Evolutionary conservation across 83 land plant species (phyloP).

Genomic region (Thuja plicata): DNA sequence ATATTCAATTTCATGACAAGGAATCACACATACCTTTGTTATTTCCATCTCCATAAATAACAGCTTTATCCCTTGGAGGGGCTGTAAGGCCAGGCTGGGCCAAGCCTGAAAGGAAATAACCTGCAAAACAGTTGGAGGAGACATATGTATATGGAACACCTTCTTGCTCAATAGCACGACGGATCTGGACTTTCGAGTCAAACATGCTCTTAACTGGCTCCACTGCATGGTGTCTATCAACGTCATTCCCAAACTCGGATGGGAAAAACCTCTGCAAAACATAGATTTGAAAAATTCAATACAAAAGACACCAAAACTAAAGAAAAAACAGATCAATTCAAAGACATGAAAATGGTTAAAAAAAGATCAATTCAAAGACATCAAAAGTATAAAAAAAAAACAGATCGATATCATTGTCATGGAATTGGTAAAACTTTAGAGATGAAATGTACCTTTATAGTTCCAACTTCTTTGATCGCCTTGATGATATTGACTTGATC

Average conservation of each 20-base stretch:
- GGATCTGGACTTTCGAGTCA: slow-evolving; percentile 42
- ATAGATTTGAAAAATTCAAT: background rate
- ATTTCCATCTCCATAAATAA: slow-evolving; percentile 73
- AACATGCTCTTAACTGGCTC: slow-evolving; percentile 39
- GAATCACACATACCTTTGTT: slow-evolving; percentile 40
- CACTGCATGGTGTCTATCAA: slow-evolving; percentile 37
- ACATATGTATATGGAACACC: slow-evolving; percentile 73
- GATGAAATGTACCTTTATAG: slow-evolving; percentile 38
- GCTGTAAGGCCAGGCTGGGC: slow-evolving; percentile 49
- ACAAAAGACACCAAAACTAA: background rate
- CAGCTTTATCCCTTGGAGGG: slow-evolving; percentile 71
- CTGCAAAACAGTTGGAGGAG: slow-evolving; percentile 50
- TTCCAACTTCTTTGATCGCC: slow-evolving; percentile 56
- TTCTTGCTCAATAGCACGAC: slow-evolving; percentile 53
- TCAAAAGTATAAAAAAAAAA: too few relatives aligned
- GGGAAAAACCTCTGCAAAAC: slow-evolving; percentile 62
- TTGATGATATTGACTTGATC: slow-evolving; percentile 51
- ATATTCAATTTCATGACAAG: background rate
- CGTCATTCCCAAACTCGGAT: slow-evolving; percentile 65
- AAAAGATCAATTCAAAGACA: too few relatives aligned
- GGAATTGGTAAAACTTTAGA: background rate
- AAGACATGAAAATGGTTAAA: too few relatives aligned
- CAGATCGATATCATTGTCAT: background rate
- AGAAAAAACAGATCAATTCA: too few relatives aligned
- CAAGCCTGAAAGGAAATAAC: slow-evolving; percentile 49